Base-by-base conservation (phyloP, 192 early-diverging fungal species). In the Endogone sp. region DNA sequence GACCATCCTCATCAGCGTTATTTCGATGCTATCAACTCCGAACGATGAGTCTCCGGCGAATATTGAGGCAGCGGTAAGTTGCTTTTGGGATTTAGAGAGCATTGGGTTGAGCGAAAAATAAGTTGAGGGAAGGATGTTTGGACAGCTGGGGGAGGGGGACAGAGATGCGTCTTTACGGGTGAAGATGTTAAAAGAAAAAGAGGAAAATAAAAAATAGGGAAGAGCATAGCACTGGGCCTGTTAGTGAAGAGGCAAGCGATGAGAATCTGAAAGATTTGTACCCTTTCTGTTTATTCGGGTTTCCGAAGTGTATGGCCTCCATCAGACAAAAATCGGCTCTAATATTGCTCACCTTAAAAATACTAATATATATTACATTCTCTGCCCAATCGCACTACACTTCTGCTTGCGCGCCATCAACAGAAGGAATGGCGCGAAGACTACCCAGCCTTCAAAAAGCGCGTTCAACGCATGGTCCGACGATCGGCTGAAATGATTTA, bases 31-130 rank as follows among this genome's bases (percentile, higher is more conserved):
- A 16, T 90, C 88, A 28, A 84, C 83, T 31, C 97, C 97, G 24
- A 99, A 99, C 79, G 92, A 93, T 75, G 93, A 99, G 68, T 93
- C 91, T 25, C 95, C 97, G 8, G 95, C 97, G 11, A 98, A 99
- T 68, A 81, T 95, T 22, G 94, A 98, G 64, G 95, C 97, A 1
- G 95, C 94, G n/a, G 89, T 93, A 84, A 77, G 86, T 76, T 24
- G 61, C 32, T 77, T 29, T 67, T 56, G 23, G 3, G 63, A 29
- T 57, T 27, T 70, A 49, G 8, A 59, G 65, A 3, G 4, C 20
- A 22, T 49, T 49, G 37, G 37, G 37, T 6, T 1, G 37, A 49
- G 37, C 16, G 16, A 49, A 16, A 16, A 16, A 49, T 6, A n/a
- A n/a, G n/a, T n/a, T n/a, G 37, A 49, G 37, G 6, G 16, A 49